Evolutionary conservation across 768 basidiomycete species (phyloP).

Genomic region (Floccularia luteovirens): DNA sequence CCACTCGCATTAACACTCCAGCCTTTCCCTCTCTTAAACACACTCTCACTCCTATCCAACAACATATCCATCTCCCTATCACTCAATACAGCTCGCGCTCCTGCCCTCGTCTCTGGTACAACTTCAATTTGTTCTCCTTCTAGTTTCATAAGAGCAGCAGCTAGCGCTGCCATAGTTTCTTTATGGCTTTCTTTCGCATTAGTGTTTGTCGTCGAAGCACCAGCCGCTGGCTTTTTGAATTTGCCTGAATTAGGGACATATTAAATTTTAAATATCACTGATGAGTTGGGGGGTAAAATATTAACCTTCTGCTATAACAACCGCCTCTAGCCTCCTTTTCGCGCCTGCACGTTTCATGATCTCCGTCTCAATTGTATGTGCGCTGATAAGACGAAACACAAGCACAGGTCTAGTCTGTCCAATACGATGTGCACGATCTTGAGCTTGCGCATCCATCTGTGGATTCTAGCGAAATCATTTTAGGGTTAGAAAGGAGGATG

Average conservation of each 20-base stretch:
- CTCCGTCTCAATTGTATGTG: conserved; percentile 86
- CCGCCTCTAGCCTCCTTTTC: conserved; percentile 85
- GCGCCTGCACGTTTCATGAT: conserved; percentile 85
- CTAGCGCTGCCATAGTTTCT: conserved; percentile 75
- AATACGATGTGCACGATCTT: conserved; percentile 93
- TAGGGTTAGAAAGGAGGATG: neutral
- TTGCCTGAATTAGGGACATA: conserved; percentile 43
- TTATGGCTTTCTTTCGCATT: no score
- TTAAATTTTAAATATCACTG: neutral
- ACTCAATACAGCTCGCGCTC: conserved; percentile 66
- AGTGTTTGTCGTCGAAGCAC: no score
- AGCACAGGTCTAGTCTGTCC: conserved; percentile 90
- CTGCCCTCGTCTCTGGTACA: conserved; percentile 64
- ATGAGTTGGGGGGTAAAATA: conserved; percentile 1
- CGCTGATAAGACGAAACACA: conserved; percentile 81
- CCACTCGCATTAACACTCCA: conserved; percentile 43
- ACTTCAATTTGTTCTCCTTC: conserved; percentile 90
- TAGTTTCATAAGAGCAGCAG: conserved; percentile 64
- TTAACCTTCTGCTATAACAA: conserved; percentile 89
- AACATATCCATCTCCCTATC: conserved; percentile 77
- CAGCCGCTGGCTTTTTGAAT: conserved; percentile 69
- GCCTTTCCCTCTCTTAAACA: conserved; percentile 66
- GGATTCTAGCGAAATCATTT: conserved; percentile 52
- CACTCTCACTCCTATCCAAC: conserved; percentile 70
- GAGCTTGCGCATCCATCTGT: conserved; percentile 95